A percentile compares a stretch with the other conserved stretches of the same genome.
Evolutionary conservation across 2,329 filamentous ascomycete species (phyloP).

Genomic region (Fusarium marasasianum): DNA sequence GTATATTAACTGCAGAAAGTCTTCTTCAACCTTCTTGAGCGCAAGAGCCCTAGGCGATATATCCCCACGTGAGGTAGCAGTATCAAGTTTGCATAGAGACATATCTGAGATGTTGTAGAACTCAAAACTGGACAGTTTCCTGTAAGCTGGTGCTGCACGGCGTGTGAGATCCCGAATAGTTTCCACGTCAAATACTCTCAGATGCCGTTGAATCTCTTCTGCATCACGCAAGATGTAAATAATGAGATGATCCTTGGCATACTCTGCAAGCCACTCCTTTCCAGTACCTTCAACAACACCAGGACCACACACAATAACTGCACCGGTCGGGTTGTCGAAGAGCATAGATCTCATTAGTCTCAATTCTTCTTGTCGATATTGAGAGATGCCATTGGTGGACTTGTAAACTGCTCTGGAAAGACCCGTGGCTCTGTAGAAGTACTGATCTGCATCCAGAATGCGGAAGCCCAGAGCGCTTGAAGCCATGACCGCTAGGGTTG

Average conservation of each 20-base stretch:
- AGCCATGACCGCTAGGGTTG: background rate
- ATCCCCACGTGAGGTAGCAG: background rate
- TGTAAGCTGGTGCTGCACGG: background rate
- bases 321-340: background rate
- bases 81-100: fast-evolving
- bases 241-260: background rate
- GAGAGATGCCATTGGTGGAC: background rate
- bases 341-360: conserved; percentile 4
- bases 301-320: conserved; percentile 2
- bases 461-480: background rate
- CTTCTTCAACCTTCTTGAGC: conserved; percentile 6
- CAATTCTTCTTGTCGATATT: conserved; percentile 8
- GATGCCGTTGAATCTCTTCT: background rate
- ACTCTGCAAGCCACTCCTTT: conserved; percentile 2
- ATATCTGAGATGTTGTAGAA: conserved; percentile 3
- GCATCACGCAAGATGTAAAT: conserved; percentile 1
- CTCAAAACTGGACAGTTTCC: background rate
- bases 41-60: background rate
- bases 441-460: conserved; percentile 4
- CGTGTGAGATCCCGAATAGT: background rate
- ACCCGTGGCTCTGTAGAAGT: background rate
- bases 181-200: background rate
- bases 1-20: conserved; percentile 1
- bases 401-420: background rate
- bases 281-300: conserved; percentile 4